Percentiles rank a stretch among this genome's conserved stretches.
Evolutionary conservation across 495 filamentous ascomycete genomes (phyloP).

Genomic region (Letharia columbiana): DNA sequence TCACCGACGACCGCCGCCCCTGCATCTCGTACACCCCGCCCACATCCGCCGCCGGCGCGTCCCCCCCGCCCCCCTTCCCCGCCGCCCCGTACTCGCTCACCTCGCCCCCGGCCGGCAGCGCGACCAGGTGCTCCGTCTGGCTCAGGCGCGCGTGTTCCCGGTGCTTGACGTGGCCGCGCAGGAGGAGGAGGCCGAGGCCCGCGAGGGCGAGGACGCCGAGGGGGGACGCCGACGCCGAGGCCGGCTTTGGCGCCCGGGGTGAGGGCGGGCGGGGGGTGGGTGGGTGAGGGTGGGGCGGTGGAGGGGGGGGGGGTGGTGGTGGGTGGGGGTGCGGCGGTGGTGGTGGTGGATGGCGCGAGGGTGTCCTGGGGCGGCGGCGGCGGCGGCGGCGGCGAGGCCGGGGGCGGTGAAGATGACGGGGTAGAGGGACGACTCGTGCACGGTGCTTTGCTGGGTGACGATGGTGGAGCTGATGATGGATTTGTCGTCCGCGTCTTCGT

Average conservation of each 20-base stretch:
- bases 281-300: not conserved
- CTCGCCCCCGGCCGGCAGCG: not conserved
- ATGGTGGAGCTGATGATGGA: not conserved
- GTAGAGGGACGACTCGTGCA: not conserved
- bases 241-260: not conserved
- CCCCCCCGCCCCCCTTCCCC: not conserved
- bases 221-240: not conserved
- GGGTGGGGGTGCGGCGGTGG: not conserved
- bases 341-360: not conserved
- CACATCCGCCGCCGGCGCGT: not conserved
- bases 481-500: not conserved
- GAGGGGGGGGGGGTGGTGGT: not conserved
- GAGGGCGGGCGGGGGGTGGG: not conserved
- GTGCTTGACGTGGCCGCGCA: not conserved
- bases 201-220: not conserved
- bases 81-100: not conserved
- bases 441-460: not conserved
- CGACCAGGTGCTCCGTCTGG: not conserved
- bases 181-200: not conserved
- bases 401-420: not conserved
- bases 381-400: not conserved
- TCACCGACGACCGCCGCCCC: not conserved
- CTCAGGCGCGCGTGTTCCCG: not conserved
- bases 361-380: not conserved
- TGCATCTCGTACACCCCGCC: not conserved